phyloP scores from a whole-genome alignment of 2,329 filamentous ascomycete species.

The Xylariaceae sp. region DNA sequence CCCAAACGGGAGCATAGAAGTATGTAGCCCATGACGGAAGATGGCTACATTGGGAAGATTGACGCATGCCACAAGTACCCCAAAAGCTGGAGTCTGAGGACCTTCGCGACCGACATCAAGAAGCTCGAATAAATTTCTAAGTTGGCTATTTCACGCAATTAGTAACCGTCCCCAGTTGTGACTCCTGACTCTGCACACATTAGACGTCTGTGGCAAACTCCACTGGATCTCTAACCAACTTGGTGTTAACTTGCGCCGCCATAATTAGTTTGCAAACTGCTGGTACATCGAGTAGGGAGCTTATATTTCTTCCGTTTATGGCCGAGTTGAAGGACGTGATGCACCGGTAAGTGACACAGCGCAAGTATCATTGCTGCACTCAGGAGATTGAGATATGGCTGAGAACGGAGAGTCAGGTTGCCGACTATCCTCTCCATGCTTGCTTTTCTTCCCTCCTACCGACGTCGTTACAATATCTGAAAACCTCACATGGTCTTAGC shows the following conservation, averaged over 20 bases:
- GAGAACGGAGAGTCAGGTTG: neutral
- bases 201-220: neutral
- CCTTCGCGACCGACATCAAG: neutral
- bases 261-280: neutral
- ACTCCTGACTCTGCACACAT: neutral
- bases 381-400: neutral
- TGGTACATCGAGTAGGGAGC: too few species aligned
- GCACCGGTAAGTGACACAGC: conserved; percentile 8
- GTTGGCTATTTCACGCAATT: neutral
- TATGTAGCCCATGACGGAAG: neutral
- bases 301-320: too few species aligned
- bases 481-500: neutral
- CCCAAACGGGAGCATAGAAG: neutral
- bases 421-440: neutral
- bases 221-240: neutral
- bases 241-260: neutral
- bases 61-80: conserved; percentile 1
- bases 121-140: conserved; percentile 4
- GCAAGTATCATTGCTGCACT: neutral
- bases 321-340: too few species aligned
- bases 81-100: neutral
- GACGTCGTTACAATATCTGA: neutral
- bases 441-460: neutral
- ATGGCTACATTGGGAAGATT: neutral
- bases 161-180: neutral